Evolutionary conservation across 2,329 filamentous ascomycete genomes (phyloP), one percentile per base, ranked within the genome.

Genomic region (Neopestalotiopsis sp.): DNA sequence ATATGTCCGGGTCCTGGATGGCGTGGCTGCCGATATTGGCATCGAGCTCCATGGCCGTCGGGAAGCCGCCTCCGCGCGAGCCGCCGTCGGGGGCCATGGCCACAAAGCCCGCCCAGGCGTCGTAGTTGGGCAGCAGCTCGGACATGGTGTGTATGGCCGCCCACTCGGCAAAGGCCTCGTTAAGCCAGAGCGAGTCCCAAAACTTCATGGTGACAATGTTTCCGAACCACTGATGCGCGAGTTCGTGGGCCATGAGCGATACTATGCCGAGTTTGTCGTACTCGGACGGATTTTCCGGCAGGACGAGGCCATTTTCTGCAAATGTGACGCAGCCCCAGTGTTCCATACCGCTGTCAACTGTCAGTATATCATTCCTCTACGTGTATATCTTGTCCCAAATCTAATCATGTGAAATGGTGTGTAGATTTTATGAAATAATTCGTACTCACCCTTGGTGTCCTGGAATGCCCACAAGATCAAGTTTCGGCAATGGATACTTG

Each of bases 121-220:
- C 24, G 53, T 59, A 72, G 5, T 69, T 68, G 12, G 71, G 69
- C 40, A 69, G 68, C 24, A 75, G 62, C 6, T 58, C 24, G 6
- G 70, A 65, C 20, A 65, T 24, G 3, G 72, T 71, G 62, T 71
- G 64, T 5, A 45, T 63, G 3, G 63, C 62, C 5, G 73, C 71
- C 91, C 91, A 93, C 58, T 90, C 92, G 38, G 91, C 90, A 75
- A 93, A 92, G 42, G 90, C 89, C 78, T 93, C 91, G 77, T 93
- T 93, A 64, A 93, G 84, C 91, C 91, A 93, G 24, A 92, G 79
- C 49, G 89, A 89, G 76, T 92, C 90, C 91, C 91, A 93, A 81
- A 90, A 92, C 76, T 92, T 89, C 90, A 92, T 92, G 56, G 91
- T 93, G 34, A 93, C 91, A 68, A 93, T 80, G 81, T 93, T 92